Base-by-base conservation (phyloP, 2,329 filamentous ascomycete species). In the Elsinoe australis region DNA sequence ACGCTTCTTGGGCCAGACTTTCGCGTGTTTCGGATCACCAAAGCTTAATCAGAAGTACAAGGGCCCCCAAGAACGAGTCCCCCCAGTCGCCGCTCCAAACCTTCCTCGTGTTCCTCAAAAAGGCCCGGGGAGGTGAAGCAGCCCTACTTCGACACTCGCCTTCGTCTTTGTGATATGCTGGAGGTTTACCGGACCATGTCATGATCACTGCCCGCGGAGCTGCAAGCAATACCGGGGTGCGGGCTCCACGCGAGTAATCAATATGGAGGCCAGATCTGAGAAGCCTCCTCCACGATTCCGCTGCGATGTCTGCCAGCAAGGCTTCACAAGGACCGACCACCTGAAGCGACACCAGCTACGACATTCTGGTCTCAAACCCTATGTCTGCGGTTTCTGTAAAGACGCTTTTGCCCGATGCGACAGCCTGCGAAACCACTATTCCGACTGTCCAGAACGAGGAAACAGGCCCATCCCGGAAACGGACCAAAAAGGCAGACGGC, bases 311-410 rank as follows among this genome's bases (percentile, higher is more conserved):
- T 48, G 45, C 17, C 45, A 48, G 19, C 45, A 48, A 22, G 45
- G 45, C 45, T 48, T 48, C 33, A 48, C 45, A 8, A 36, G 45
- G 45, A 48, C 45, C 4, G 45, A 48, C 18, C 45, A 48, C 32
- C 33, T 48, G 17, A 48, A 48, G 24, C 45, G 45, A 10, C 45
- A 48, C 18, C 33, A 36, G 7, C 45, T 48, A 15, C 33, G 45
- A 34, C 45, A 48, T 29, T 48, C 45, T n/a, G 45, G 45, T 18
- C 22, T 48, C 33, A 48, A 48, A 17, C 45, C 45, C 5, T 48
- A 48, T n/a, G 45, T 48, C 21, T 48, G 45, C 24, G 45, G 45
- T 24, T 48, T 48, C 45, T 48, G 45, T 19, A 48, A 48, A 15
- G 24, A 31, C 31, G 31, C 45, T n/a, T 48, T 48, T 22, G 32